These are phyloP conservation scores for Calocybe cyanea DNA, from an alignment of 768 basidiomycete species.

Conservation along the genomic window DNA sequence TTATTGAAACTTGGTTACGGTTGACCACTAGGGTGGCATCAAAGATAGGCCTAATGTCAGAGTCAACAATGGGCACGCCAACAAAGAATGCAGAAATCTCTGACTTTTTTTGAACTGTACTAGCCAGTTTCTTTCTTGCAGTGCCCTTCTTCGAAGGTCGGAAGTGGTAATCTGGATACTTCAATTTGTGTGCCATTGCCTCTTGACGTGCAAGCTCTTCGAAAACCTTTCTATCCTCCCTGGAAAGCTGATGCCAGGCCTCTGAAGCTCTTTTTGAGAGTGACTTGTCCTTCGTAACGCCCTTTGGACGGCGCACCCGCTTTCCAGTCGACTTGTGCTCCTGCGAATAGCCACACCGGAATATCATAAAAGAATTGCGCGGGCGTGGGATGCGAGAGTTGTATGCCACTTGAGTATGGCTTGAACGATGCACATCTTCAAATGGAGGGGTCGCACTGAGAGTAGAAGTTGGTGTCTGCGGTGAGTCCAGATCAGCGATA, in stretches of 20 bases:
- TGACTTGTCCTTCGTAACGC: slow-evolving; percentile 39
- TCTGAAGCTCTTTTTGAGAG: slow-evolving; percentile 77
- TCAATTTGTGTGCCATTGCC: slow-evolving; percentile 50
- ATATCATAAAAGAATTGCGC: slow-evolving; percentile 69
- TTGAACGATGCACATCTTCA: too few species aligned
- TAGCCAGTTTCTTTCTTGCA: slow-evolving; percentile 20
- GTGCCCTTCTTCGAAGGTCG: slow-evolving; percentile 44
- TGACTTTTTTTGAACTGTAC: slow-evolving; percentile 17
- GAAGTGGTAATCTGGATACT: slow-evolving; percentile 63
- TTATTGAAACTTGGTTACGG: too few species aligned
- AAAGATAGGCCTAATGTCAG: not conserved
- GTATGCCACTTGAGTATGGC: too few species aligned
- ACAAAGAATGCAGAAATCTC: slow-evolving; percentile 1
- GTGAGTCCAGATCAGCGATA: too few species aligned
- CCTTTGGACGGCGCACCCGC: slow-evolving; percentile 31
- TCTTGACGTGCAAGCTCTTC: slow-evolving; percentile 51
- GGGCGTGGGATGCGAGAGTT: slow-evolving; percentile 68
- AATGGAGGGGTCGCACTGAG: slow-evolving; percentile 38
- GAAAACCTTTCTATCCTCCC: slow-evolving; percentile 45
- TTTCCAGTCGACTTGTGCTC: slow-evolving; percentile 37
- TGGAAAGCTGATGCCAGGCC: slow-evolving; percentile 62
- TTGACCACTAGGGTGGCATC: not conserved
- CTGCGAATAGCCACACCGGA: slow-evolving; percentile 62
- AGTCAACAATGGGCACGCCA: too few species aligned
- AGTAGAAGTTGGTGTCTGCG: slow-evolving; percentile 23